Percentiles rank a stretch among this genome's conserved stretches.
Conservation (phyloP, 257 asterid genomes). For the Solanum etuberosum region DNA sequence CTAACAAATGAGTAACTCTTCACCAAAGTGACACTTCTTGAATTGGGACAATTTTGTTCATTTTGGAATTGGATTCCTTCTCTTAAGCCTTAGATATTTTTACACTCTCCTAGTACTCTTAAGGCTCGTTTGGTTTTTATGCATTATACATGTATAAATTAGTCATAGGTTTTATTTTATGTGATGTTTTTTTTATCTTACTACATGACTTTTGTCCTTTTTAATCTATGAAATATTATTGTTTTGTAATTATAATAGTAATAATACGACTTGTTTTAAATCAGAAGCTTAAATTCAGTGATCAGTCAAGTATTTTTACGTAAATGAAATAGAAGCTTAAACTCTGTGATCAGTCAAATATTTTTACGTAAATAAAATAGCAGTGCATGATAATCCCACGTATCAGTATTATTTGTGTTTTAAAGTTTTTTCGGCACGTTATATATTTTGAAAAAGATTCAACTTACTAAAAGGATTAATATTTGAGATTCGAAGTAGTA, state of each 20-base stretch:
- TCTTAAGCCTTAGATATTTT: neutral
- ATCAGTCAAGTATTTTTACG: neutral
- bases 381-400: neutral
- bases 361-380: neutral
- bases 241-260: neutral
- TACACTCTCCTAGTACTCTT: neutral
- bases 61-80: neutral
- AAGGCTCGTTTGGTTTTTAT: neutral
- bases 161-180: neutral
- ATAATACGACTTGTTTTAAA: neutral
- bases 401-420: neutral
- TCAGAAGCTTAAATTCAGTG: neutral
- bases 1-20: neutral
- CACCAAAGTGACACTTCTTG: neutral
- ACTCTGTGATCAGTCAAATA: neutral
- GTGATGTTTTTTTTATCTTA: neutral
- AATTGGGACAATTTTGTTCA: neutral
- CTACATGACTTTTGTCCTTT: neutral
- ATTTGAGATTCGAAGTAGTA: neutral
- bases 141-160: neutral
- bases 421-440: neutral
- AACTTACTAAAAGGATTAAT: neutral
- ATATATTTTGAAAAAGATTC: neutral
- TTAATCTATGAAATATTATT: too few relatives aligned
- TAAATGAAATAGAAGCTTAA: neutral